Evolutionary conservation across 495 filamentous ascomycete species (phyloP), one percentile per base, ranked within the genome.

Genomic region (Neurospora sp.): DNA sequence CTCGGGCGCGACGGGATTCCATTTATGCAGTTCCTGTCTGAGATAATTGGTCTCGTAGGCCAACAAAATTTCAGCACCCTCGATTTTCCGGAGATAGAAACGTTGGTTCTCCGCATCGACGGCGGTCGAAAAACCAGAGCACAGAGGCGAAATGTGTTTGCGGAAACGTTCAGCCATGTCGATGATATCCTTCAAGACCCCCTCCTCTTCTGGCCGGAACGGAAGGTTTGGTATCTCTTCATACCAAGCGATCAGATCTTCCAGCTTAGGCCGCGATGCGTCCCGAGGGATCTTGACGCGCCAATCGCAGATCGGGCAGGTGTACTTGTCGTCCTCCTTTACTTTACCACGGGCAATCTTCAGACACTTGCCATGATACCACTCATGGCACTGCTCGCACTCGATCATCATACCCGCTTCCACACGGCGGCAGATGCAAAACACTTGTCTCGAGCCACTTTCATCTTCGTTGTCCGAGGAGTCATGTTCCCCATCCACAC

Each of bases 361-460:
- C 42, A 99, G 86, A 78, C 96, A 99, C 81, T 98, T 98, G 45
- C 95, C 94, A 77, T 99, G 96, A 77, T 99, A 99, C 96, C 96
- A 99, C 83, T 99, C 96, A 75, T 97, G 94, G 81, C 96, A 99
- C 41, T 97, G 84, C 80, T 97, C 95, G 82, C 96, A 99, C 79
- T 99, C 96, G 75, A 99, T 97, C 96, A 99, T 99, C 92, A 98
- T 95, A 31, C 96, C 96, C 42, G 95, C 93, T 80, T 99, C 96
- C 20, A 91, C 89, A 73, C 90, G 90, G 71, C 96, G 90, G 81
- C 96, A 99, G 76, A 99, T 97, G 82, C 96, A 99, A 81, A 98
- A 99, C 4, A 98, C 94, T 80, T 98, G 94, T 16, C 53, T 65
- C 22, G 22, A 31, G 27, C 53, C 53, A 18, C 14, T 65, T 65